These are phyloP conservation scores for Pilasporangium apinafurcum DNA, from an alignment of 352 stramenopile genomes.

Conservation along the genomic window DNA sequence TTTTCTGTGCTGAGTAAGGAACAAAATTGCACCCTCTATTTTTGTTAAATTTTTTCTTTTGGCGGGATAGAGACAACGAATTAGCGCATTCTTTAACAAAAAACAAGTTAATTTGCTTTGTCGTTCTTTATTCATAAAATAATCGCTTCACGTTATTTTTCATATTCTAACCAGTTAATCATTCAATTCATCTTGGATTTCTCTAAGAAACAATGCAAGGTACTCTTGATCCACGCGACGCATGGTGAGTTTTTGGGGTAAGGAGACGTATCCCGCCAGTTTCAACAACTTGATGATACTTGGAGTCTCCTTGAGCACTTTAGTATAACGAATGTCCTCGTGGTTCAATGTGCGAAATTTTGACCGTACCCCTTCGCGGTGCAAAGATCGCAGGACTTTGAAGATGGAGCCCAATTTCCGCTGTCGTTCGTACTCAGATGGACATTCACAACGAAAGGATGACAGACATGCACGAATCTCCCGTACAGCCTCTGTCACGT, in stretches of 20 bases:
- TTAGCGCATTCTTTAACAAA: too few species aligned
- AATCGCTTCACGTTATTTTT: too few species aligned
- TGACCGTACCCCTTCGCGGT: slow-evolving; percentile 52
- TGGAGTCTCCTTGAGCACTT: slow-evolving; percentile 55
- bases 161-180: too few species aligned
- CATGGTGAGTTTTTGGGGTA: slow-evolving; percentile 72
- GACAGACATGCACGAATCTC: slow-evolving; percentile 50
- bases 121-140: too few species aligned
- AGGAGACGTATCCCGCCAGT: slow-evolving; percentile 64
- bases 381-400: slow-evolving; percentile 61
- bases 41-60: too few species aligned
- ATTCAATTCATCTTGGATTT: slow-evolving; percentile 26
- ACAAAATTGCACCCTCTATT: too few species aligned
- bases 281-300: slow-evolving; percentile 77
- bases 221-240: slow-evolving; percentile 61
- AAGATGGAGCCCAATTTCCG: slow-evolving; percentile 65
- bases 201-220: slow-evolving; percentile 48
- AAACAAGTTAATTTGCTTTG: too few species aligned
- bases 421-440: slow-evolving; percentile 48
- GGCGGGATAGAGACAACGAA: too few species aligned
- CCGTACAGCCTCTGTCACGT: slow-evolving; percentile 33
- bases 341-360: slow-evolving; percentile 63
- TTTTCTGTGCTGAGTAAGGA: too few species aligned
- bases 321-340: slow-evolving; percentile 66
- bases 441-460: slow-evolving; percentile 57